phyloP scores from a whole-genome alignment of 2,329 filamentous ascomycete species.

The Thermoascus crustaceus region DNA sequence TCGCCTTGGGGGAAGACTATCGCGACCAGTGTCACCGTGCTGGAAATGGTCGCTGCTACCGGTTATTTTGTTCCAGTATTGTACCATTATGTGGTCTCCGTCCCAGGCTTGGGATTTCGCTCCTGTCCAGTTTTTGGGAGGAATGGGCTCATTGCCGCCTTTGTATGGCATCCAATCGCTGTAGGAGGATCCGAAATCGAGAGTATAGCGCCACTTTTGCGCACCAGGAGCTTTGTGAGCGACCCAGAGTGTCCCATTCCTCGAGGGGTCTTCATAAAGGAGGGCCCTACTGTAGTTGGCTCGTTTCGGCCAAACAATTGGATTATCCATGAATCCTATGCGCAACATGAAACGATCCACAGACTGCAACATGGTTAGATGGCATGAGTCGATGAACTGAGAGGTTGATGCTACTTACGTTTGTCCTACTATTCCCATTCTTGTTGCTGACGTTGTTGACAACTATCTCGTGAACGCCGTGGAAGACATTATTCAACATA shows the following conservation, averaged over 20 bases:
- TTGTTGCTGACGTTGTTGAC: constrained; percentile 43
- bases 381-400: neutral
- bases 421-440: constrained; percentile 25
- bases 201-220: constrained; percentile 50
- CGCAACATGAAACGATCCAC: constrained; percentile 51
- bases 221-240: constrained; percentile 51
- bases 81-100: constrained; percentile 51
- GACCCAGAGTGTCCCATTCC: constrained; percentile 34
- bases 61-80: constrained; percentile 49
- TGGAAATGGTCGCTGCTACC: constrained; percentile 50
- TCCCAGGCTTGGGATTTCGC: constrained; percentile 46
- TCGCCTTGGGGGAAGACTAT: constrained; percentile 32
- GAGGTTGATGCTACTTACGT: constrained; percentile 5
- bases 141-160: constrained; percentile 37
- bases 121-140: constrained; percentile 44
- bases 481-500: constrained; percentile 44
- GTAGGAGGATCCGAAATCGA: constrained; percentile 50
- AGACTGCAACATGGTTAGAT: constrained; percentile 19
- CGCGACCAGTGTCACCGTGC: constrained; percentile 43
- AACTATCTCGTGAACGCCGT: constrained; percentile 49
- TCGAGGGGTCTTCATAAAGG: constrained; percentile 22
- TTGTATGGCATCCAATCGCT: constrained; percentile 47
- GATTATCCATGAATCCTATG: constrained; percentile 46
- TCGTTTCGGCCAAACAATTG: constrained; percentile 45
- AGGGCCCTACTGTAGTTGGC: constrained; percentile 48